Evolutionary conservation across 805 yeast species (phyloP).

Genomic region (Kluyveromyces dobzhanskii): DNA sequence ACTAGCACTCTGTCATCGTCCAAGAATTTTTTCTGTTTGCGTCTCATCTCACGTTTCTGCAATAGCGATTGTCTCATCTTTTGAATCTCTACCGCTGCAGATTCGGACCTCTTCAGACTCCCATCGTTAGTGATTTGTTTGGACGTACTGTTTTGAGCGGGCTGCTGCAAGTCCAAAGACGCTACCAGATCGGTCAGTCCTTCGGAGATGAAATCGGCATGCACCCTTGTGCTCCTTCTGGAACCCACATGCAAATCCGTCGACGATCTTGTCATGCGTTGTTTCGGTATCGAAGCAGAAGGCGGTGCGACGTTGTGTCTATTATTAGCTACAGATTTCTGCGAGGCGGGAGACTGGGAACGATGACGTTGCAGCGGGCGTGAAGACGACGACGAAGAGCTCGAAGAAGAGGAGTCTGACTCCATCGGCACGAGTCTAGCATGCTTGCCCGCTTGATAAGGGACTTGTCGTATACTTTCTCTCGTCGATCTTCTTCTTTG

Average conservation of each 20-base stretch:
- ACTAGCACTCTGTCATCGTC: constrained; percentile 51
- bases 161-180: neutral
- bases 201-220: neutral
- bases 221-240: neutral
- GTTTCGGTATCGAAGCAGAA: neutral
- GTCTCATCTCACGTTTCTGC: constrained; percentile 36
- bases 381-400: neutral
- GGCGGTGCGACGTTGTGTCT: too few species aligned
- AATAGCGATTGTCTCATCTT: constrained; percentile 43
- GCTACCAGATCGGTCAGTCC: neutral
- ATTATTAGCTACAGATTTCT: neutral
- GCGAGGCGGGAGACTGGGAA: constrained; percentile 8
- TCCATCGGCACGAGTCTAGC: constrained; percentile 28
- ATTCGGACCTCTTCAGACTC: constrained; percentile 27
- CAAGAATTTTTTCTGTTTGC: constrained; percentile 32
- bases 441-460: constrained; percentile 29
- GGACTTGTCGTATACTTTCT: constrained; percentile 22
- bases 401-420: constrained; percentile 5
- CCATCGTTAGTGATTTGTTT: constrained; percentile 15
- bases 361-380: neutral
- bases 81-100: constrained; percentile 37
- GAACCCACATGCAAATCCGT: constrained; percentile 1
- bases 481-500: constrained; percentile 14
- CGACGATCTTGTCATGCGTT: constrained; percentile 2
- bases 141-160: neutral